A percentile compares a stretch with the other conserved stretches of the same genome.
Conservation (phyloP, 2,329 filamentous ascomycete genomes). For the Acrocalymma vagum region DNA sequence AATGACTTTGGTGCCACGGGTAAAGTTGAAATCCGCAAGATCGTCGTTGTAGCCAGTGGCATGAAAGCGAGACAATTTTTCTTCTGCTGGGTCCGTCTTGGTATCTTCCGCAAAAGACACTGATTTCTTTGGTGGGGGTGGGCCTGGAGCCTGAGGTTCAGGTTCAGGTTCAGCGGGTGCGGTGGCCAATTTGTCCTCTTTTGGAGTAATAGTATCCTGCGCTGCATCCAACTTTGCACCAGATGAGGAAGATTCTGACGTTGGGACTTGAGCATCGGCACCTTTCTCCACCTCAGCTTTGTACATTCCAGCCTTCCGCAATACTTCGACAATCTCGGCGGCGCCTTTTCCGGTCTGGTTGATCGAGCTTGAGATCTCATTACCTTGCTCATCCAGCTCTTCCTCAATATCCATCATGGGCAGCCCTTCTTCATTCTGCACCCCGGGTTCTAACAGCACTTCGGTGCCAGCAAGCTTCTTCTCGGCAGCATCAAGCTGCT, state of each 20-base stretch:
- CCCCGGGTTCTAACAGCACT: slow-evolving; percentile 67
- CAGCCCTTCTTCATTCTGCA: slow-evolving; percentile 72
- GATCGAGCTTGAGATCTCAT: slow-evolving; percentile 70
- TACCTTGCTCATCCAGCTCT: slow-evolving; percentile 88
- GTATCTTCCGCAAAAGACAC: slow-evolving; percentile 72
- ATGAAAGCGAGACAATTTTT: slow-evolving; percentile 16
- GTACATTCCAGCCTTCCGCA: slow-evolving; percentile 78
- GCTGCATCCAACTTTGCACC: too few species aligned
- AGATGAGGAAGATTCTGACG: too few species aligned
- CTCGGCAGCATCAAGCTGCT: slow-evolving; percentile 74
- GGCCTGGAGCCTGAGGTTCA: slow-evolving; percentile 3
- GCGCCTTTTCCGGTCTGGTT: slow-evolving; percentile 70
- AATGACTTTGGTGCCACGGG: slow-evolving; percentile 47
- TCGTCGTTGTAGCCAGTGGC: slow-evolving; percentile 34
- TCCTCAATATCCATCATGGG: slow-evolving; percentile 92
- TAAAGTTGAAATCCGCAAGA: slow-evolving; percentile 38
- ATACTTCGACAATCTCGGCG: slow-evolving; percentile 72
- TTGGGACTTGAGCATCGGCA: not conserved
- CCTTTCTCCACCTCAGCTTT: slow-evolving; percentile 32
- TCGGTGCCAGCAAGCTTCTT: slow-evolving; percentile 69
- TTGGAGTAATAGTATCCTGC: not conserved
- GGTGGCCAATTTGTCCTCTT: not conserved
- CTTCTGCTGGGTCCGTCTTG: slow-evolving; percentile 49
- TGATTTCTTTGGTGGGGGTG: slow-evolving; percentile 57
- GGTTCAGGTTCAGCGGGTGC: not conserved